These are phyloP conservation scores for Musa beccarii DNA, from an alignment of 176 grass and related monocot genomes.

Conservation along the genomic window DNA sequence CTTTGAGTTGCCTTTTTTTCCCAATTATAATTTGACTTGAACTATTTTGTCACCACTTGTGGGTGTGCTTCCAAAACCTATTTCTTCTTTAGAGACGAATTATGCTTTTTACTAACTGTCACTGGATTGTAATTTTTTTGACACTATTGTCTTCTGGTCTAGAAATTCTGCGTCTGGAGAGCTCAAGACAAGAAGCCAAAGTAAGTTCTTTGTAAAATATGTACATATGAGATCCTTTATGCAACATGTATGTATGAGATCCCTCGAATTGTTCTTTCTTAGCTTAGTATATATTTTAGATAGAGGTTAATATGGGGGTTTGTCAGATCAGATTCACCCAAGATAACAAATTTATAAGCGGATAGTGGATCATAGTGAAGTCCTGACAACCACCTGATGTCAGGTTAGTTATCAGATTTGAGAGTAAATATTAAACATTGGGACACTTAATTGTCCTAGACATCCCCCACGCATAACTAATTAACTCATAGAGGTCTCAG, in stretches of 20 bases:
- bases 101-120: slow-evolving; percentile 3
- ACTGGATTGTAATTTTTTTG: neutral
- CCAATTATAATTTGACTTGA: neutral
- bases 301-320: neutral
- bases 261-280: neutral
- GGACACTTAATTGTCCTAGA: too few relatives aligned
- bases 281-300: neutral
- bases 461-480: too few relatives aligned
- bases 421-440: neutral
- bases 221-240: neutral
- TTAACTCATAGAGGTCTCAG: too few relatives aligned
- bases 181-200: slow-evolving; percentile 8
- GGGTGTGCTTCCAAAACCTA: neutral
- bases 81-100: neutral
- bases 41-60: neutral
- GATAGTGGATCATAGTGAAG: neutral
- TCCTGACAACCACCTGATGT: neutral
- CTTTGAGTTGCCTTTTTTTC: too few relatives aligned
- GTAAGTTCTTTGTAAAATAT: slow-evolving; percentile 1
- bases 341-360: neutral
- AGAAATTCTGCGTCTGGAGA: slow-evolving; percentile 8
- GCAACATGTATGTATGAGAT: neutral
- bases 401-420: neutral
- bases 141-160: neutral
- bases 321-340: neutral